phyloP scores from a whole-genome alignment of 2,329 filamentous ascomycete species.

The Colletotrichum tofieldiae region DNA sequence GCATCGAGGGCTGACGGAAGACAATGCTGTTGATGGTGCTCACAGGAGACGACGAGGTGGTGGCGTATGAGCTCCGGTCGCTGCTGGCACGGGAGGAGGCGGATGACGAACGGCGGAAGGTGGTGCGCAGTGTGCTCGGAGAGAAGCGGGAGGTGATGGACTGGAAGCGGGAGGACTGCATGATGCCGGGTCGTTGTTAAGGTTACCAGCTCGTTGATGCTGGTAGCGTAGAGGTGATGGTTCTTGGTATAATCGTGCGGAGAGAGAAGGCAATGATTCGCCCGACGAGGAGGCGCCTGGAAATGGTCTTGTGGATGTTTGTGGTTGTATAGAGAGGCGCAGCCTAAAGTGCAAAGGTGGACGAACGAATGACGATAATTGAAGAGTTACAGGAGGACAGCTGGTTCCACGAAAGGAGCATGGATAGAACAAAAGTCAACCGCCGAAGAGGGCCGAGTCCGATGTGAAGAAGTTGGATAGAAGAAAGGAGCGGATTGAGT shows the following conservation, averaged over 20 bases:
- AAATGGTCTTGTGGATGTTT: constrained; percentile 6
- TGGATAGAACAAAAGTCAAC: constrained; percentile 25
- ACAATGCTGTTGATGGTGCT: constrained; percentile 73
- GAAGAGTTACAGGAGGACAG: constrained; percentile 50
- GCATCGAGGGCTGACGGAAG: constrained; percentile 70
- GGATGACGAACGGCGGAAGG: constrained; percentile 67
- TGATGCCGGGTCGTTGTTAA: constrained; percentile 48
- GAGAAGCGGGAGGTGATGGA: constrained; percentile 67
- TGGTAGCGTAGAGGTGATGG: not conserved
- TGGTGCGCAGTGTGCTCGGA: constrained; percentile 64
- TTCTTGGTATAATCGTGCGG: not conserved
- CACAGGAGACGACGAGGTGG: constrained; percentile 61
- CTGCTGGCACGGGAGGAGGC: constrained; percentile 60
- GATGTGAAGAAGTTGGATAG: not conserved
- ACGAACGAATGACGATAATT: constrained; percentile 48
- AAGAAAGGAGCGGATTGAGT: not conserved
- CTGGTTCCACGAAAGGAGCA: constrained; percentile 46
- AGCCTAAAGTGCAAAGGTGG: constrained; percentile 48
- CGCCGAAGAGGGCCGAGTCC: constrained; percentile 12
- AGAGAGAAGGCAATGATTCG: not conserved
- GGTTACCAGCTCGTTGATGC: not conserved
- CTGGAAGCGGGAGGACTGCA: constrained; percentile 67
- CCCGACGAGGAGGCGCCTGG: not conserved
- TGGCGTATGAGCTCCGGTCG: constrained; percentile 59
- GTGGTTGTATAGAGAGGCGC: constrained; percentile 49